phyloP scores from a whole-genome alignment of 2,329 filamentous ascomycete species.

The Endocalyx cinctus region DNA sequence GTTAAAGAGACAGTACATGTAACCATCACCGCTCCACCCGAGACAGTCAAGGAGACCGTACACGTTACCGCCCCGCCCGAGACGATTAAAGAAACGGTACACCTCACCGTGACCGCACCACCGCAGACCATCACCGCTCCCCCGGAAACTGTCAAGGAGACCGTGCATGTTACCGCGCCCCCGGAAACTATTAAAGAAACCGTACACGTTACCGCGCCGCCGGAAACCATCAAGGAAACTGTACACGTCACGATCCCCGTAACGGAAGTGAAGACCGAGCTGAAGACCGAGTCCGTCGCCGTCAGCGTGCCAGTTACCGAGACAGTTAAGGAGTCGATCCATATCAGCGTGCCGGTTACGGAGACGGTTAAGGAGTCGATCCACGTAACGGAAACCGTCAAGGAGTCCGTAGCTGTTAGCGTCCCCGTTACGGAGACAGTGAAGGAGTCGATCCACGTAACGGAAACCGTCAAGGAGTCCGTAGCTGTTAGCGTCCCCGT shows the following conservation, averaged over 20 bases:
- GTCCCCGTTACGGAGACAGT: conserved; percentile 2
- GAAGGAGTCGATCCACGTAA: neutral
- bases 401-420: conserved; percentile 4
- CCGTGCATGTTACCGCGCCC: conserved; percentile 7
- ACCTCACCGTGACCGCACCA: conserved; percentile 10
- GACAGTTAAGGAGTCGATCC: neutral
- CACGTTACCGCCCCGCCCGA: conserved; percentile 9
- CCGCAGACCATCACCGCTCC: conserved; percentile 1
- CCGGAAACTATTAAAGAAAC: conserved; percentile 11
- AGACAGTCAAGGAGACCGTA: conserved; percentile 6
- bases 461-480: neutral
- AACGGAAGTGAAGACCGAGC: conserved; percentile 7
- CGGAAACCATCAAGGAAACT: conserved; percentile 10
- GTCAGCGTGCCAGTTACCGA: neutral
- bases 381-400: conserved; percentile 4
- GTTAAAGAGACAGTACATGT: conserved; percentile 8
- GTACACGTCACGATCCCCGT: conserved; percentile 11
- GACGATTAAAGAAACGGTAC: conserved; percentile 11
- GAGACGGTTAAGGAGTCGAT: conserved; percentile 7
- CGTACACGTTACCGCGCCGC: conserved; percentile 9
- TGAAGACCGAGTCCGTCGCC: neutral
- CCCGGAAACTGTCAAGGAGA: conserved; percentile 4
- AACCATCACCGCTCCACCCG: neutral
- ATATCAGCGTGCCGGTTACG: neutral
- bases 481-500: neutral